These are phyloP conservation scores for Globisporangium barbulae DNA, from an alignment of 352 stramenopile species.

Conservation along the genomic window DNA sequence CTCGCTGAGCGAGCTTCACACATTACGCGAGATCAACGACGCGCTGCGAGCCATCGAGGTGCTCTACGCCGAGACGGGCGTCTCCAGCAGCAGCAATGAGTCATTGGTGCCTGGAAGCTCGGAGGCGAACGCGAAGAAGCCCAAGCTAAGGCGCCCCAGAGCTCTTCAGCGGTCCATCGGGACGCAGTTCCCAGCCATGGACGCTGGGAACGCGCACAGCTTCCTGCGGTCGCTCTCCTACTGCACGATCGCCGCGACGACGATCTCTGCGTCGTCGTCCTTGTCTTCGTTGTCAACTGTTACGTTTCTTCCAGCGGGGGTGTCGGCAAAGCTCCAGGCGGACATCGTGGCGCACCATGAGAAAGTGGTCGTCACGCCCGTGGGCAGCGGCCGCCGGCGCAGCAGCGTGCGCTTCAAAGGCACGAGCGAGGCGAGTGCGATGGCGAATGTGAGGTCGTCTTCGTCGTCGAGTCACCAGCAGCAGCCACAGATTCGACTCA, in stretches of 20 bases:
- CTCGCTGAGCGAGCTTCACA: slow-evolving; percentile 29
- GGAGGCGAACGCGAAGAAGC: not conserved
- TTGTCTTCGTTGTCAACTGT: not conserved
- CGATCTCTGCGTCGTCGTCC: not conserved
- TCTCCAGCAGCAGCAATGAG: slow-evolving; percentile 1
- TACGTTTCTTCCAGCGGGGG: slow-evolving; percentile 18
- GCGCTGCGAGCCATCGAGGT: slow-evolving; percentile 33
- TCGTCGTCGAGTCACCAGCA: not conserved
- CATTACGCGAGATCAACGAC: slow-evolving; percentile 35
- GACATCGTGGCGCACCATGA: slow-evolving; percentile 7
- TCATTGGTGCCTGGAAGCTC: not conserved
- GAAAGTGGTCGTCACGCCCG: not conserved
- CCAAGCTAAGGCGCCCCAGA: not conserved
- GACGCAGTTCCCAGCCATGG: slow-evolving; percentile 32
- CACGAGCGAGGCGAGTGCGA: not conserved
- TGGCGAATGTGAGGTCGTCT: not conserved
- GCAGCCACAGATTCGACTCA: slow-evolving; percentile 26
- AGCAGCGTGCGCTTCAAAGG: slow-evolving; percentile 16
- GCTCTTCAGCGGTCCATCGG: slow-evolving; percentile 5
- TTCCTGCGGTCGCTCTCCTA: slow-evolving; percentile 41
- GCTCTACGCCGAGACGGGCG: slow-evolving; percentile 31
- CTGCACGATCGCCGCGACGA: slow-evolving; percentile 34
- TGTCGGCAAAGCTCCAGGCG: not conserved
- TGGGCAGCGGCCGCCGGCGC: slow-evolving; percentile 29
- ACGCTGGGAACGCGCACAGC: not conserved